phyloP scores from a whole-genome alignment of 495 filamentous ascomycete genomes.

The Aspergillus bertholletiae region DNA sequence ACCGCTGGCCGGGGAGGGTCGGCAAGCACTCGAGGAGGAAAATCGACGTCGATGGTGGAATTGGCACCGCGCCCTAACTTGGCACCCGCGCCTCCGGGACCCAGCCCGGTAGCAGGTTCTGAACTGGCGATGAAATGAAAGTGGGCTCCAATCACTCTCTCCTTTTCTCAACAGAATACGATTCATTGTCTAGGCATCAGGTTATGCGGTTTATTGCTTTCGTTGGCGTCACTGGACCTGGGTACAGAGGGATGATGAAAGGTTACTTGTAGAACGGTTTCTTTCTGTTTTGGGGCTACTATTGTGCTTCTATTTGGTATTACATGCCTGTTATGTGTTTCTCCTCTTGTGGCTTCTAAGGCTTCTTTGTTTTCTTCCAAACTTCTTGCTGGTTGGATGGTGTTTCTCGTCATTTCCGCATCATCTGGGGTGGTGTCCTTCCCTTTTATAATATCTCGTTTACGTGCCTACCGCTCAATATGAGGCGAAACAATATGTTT shows the following conservation, averaged over 20 bases:
- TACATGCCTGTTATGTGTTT: background rate
- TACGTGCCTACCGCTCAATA: background rate
- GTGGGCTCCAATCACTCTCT: background rate
- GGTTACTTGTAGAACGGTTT: slow-evolving; percentile 4
- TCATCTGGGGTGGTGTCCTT: slow-evolving; percentile 3
- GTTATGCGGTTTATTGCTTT: background rate
- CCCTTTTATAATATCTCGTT: background rate
- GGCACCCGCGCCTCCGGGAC: slow-evolving; percentile 22
- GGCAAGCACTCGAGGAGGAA: slow-evolving; percentile 27
- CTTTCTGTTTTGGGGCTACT: background rate
- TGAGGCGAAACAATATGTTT: background rate
- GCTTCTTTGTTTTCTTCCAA: background rate
- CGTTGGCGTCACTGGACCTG: background rate
- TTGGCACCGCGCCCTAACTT: slow-evolving; percentile 23
- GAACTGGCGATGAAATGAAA: slow-evolving; percentile 30
- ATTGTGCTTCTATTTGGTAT: background rate
- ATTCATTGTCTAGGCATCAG: background rate
- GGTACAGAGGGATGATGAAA: background rate
- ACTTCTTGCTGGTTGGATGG: background rate
- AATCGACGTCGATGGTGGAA: slow-evolving; percentile 28
- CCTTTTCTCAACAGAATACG: background rate
- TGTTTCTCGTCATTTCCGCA: background rate
- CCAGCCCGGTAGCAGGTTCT: slow-evolving; percentile 26
- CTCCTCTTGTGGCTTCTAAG: background rate
- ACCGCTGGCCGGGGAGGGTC: slow-evolving; percentile 30